Evolutionary conservation across 2,329 filamentous ascomycete species (phyloP), one percentile per base, ranked within the genome.

Genomic region (Diatrype stigma): DNA sequence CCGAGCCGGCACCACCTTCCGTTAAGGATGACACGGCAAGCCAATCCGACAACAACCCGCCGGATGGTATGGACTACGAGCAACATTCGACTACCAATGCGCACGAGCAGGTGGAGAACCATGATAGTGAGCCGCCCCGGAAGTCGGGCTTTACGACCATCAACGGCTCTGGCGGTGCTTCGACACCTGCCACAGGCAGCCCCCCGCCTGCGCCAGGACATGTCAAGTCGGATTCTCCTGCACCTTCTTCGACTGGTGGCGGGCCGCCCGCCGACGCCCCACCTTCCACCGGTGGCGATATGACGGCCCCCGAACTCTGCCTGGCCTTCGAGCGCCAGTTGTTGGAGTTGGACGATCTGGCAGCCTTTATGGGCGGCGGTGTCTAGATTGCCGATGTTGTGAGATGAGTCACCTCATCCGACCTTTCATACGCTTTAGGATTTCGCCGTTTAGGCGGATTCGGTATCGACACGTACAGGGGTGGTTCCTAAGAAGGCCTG

Each of bases 311-410:
- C 5, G 80, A 84, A 61, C 70, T 84, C 16, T 84, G 81, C 60
- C 68, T 70, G 14, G 80, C 80, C 0, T 84, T 84, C 58, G 81
- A 84, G 68, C 71, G 79, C 30, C 80, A 84, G 64, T 71, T 84
- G 1, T 69, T 84, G 11, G 80, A 84, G 62, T 70, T 84, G 6
- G 80, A 84, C 54, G 80, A 84, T 59, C 73, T 84, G 11, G 80
- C 80, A 30, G 80, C 80, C 2, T 83, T 84, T 49, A 84, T 84
- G 80, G 80, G 80, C 19, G 80, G 80, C 19, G 80, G 80, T 53
- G 80, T 84, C 55, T 84, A 52, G 59, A 32, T 21, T 40, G n/a
- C 21, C 21, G n/a, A 10, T 21, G 42, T 42, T 21, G 22, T 48
- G 11, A n/a, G 48, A 42, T 30, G 12, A 14, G 34, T 38, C 34